These are phyloP conservation scores for Tetrahymena elliotti DNA, from an alignment of 73 alveolate genomes.

Conservation along the genomic window DNA sequence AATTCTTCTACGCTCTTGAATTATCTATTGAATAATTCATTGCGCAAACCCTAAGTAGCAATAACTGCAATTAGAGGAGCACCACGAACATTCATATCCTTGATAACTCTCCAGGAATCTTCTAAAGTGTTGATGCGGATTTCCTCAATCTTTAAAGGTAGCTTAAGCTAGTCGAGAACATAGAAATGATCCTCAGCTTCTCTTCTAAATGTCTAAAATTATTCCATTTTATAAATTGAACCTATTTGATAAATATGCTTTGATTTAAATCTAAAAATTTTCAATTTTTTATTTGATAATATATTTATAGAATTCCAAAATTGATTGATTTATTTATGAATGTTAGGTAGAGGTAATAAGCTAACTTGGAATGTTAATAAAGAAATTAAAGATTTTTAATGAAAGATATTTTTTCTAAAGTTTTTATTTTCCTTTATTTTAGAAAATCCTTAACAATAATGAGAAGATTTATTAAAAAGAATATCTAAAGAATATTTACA, in stretches of 20 bases:
- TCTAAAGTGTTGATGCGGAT: neutral
- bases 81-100: neutral
- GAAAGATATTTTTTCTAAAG: neutral
- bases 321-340: neutral
- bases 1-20: neutral
- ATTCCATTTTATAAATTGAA: neutral
- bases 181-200: neutral
- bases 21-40: neutral
- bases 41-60: neutral
- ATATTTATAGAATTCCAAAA: too few relatives aligned
- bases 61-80: neutral
- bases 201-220: neutral
- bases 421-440: neutral
- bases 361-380: neutral
- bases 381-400: too few relatives aligned
- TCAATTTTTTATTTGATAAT: neutral
- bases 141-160: neutral
- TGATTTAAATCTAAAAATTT: too few relatives aligned
- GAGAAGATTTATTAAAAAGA: neutral
- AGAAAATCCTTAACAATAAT: neutral
- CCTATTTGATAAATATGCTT: neutral
- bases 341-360: neutral
- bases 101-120: neutral
- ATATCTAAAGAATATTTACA: neutral
- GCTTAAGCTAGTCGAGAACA: neutral